These are phyloP conservation scores for Tetrapisispora namnaoensis DNA, from an alignment of 805 yeast species.

Conservation along the genomic window DNA sequence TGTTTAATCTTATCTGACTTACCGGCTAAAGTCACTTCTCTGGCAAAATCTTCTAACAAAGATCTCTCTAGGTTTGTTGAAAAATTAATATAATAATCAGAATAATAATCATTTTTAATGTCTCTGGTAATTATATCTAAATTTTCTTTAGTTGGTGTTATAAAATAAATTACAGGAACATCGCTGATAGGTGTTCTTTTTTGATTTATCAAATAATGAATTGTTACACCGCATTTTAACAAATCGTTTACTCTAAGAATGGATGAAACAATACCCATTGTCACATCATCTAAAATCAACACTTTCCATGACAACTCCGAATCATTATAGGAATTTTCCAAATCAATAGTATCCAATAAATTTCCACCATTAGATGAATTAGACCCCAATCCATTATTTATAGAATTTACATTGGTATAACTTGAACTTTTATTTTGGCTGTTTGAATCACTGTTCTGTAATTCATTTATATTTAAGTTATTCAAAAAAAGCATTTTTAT, in stretches of 20 bases:
- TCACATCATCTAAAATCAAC: constrained; percentile 66
- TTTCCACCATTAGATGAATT: not conserved
- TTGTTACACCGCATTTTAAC: constrained; percentile 82
- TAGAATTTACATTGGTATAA: not conserved
- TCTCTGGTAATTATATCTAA: constrained; percentile 62
- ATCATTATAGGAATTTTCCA: constrained; percentile 44
- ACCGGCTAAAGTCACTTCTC: constrained; percentile 62
- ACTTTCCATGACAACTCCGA: constrained; percentile 87
- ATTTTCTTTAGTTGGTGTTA: constrained; percentile 77
- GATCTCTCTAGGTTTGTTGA: constrained; percentile 70
- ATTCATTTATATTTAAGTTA: constrained; percentile 35
- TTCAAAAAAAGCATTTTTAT: constrained; percentile 84
- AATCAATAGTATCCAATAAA: constrained; percentile 34
- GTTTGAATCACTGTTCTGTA: not conserved
- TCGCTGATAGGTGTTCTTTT: constrained; percentile 81
- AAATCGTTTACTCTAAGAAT: constrained; percentile 89
- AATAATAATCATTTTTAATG: constrained; percentile 63
- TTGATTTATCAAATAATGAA: constrained; percentile 66
- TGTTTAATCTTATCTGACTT: constrained; percentile 68
- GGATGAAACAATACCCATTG: constrained; percentile 80
- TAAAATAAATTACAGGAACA: constrained; percentile 89
- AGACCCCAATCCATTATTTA: not conserved
- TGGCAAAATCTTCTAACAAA: constrained; percentile 80
- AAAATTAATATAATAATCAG: constrained; percentile 74
- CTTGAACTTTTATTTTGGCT: not conserved